phyloP scores from a whole-genome alignment of 106 monocot genomes.

The Hemerocallis citrina region DNA sequence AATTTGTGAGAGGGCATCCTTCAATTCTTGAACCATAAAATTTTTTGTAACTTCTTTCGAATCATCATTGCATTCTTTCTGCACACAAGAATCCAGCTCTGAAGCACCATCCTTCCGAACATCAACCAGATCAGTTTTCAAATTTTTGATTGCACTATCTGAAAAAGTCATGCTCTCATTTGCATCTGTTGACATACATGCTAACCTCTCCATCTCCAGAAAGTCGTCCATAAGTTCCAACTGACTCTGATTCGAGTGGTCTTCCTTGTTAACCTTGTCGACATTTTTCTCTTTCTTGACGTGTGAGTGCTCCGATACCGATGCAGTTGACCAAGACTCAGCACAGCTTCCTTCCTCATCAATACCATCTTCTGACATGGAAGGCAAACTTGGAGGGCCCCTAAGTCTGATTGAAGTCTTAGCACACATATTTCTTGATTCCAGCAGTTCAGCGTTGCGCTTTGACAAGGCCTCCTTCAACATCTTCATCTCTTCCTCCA shows the following conservation, averaged over 20 bases:
- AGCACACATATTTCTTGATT: conserved; percentile 66
- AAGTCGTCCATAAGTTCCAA: conserved; percentile 82
- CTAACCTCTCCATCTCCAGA: conserved; percentile 74
- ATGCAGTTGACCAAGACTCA: conserved; percentile 58
- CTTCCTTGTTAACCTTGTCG: conserved; percentile 25
- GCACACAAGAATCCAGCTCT: conserved; percentile 6
- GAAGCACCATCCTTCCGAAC: conserved; percentile 32
- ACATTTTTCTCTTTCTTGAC: conserved; percentile 48
- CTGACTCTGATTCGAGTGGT: conserved; percentile 39
- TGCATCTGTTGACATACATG: conserved; percentile 34
- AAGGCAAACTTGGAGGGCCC: conserved; percentile 56
- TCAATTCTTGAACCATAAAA: conserved; percentile 32
- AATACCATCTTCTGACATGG: conserved; percentile 83
- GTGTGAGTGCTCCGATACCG: conserved; percentile 68
- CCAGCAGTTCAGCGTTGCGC: conserved; percentile 75
- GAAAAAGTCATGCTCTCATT: conserved; percentile 9
- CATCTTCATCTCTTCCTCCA: conserved; percentile 95
- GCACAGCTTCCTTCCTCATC: conserved; percentile 69
- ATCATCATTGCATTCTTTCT: conserved; percentile 10
- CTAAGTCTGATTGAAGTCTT: conserved; percentile 65
- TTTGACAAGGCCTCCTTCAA: conserved; percentile 88
- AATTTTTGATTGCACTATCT: conserved; percentile 15
- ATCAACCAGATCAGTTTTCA: conserved; percentile 14
- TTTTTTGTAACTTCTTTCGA: conserved; percentile 7
- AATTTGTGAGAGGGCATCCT: conserved; percentile 51